These are phyloP conservation scores for Neofusicoccum cordaticola DNA, from an alignment of 2,329 filamentous ascomycete species.

Conservation along the genomic window DNA sequence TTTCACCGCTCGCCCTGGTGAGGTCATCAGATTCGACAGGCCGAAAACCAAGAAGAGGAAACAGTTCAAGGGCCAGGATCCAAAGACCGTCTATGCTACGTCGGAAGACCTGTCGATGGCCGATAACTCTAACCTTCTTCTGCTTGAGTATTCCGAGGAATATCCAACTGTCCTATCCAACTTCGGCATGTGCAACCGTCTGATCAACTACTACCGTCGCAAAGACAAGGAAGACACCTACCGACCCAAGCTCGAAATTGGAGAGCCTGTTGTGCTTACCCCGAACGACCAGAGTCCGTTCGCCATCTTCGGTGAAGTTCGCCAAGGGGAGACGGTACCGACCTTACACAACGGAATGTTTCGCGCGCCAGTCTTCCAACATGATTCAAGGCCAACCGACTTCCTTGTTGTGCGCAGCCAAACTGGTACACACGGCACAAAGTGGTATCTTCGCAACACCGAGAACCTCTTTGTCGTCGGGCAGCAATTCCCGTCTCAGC, in stretches of 20 bases:
- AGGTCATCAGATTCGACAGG: slow-evolving; percentile 69
- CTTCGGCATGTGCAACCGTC: slow-evolving; percentile 93
- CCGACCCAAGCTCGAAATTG: slow-evolving; percentile 77
- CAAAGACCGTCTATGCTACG: slow-evolving; percentile 72
- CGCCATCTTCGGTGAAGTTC: slow-evolving; percentile 88
- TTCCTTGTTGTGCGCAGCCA: slow-evolving; percentile 83
- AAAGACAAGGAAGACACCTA: slow-evolving; percentile 69
- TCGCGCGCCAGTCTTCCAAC: slow-evolving; percentile 87
- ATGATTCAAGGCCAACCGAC: slow-evolving; percentile 72
- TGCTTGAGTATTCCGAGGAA: slow-evolving; percentile 96
- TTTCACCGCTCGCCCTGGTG: slow-evolving; percentile 68
- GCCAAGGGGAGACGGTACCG: slow-evolving; percentile 83
- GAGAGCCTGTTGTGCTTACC: slow-evolving; percentile 82
- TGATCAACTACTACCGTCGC: slow-evolving; percentile 95
- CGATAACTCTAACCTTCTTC: slow-evolving; percentile 82
- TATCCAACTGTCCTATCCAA: slow-evolving; percentile 89
- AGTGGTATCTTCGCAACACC: slow-evolving; percentile 82
- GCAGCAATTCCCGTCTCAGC: slow-evolving; percentile 86
- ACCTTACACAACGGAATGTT: slow-evolving; percentile 96
- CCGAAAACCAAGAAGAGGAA: slow-evolving; percentile 73
- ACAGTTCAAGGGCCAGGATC: slow-evolving; percentile 73
- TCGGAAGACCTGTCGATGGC: slow-evolving; percentile 81
- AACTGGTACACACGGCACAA: slow-evolving; percentile 73
- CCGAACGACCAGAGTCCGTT: slow-evolving; percentile 96
- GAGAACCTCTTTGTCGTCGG: slow-evolving; percentile 90